These are phyloP conservation scores for Trametes polyzona DNA, from an alignment of 1,284 basidiomycete genomes.

Conservation along the genomic window DNA sequence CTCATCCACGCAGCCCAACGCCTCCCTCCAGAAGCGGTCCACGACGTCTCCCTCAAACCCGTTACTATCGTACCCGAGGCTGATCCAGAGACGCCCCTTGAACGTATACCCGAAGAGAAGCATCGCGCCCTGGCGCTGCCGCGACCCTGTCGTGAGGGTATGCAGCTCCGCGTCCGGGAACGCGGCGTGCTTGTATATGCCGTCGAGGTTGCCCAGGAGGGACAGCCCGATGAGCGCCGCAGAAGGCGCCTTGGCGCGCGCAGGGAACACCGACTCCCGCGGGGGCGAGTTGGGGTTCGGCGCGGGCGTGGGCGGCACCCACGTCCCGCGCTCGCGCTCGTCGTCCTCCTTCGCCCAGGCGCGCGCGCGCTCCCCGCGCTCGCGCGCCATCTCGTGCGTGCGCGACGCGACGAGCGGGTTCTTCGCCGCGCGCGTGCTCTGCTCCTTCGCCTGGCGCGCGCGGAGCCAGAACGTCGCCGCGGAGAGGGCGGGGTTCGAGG, in stretches of 20 bases:
- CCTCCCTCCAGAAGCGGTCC: slow-evolving; percentile 59
- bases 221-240: slow-evolving; percentile 74
- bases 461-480: slow-evolving; percentile 71
- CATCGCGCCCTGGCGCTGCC: slow-evolving; percentile 73
- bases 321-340: slow-evolving; percentile 51
- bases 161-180: slow-evolving; percentile 63
- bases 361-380: slow-evolving; percentile 61
- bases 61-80: slow-evolving; percentile 75
- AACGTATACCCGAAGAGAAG: slow-evolving; percentile 80
- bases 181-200: slow-evolving; percentile 67
- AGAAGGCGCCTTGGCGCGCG: slow-evolving; percentile 45
- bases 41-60: slow-evolving; percentile 66
- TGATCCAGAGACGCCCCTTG: slow-evolving; percentile 71
- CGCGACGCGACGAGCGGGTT: slow-evolving; percentile 62
- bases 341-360: slow-evolving; percentile 77
- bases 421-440: slow-evolving; percentile 66
- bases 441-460: slow-evolving; percentile 66
- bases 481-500: slow-evolving; percentile 42
- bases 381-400: slow-evolving; percentile 63
- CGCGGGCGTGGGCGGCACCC: slow-evolving; percentile 39
- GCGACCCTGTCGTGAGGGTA: slow-evolving; percentile 76
- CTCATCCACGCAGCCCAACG: slow-evolving; percentile 55
- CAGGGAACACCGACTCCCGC: slow-evolving; percentile 31
- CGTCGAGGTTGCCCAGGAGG: slow-evolving; percentile 79
- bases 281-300: slow-evolving; percentile 14